A percentile compares a stretch with the other conserved stretches of the same genome.
phyloP scores from a whole-genome alignment of 352 stramenopile species.

The Globisporangium nagaii region DNA sequence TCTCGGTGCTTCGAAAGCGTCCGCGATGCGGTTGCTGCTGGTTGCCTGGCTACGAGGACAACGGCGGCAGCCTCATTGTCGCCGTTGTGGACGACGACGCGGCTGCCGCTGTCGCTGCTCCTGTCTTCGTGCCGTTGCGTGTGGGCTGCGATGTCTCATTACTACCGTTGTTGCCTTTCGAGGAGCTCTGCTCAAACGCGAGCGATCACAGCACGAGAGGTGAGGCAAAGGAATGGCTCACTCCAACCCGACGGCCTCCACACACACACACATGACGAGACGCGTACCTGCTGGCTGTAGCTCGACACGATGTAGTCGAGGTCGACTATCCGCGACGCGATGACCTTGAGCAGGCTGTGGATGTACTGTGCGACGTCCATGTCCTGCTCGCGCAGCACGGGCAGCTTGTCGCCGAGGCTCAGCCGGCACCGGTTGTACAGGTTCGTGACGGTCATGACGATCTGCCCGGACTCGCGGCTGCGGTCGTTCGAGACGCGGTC shows the following conservation, averaged over 20 bases:
- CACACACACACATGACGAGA: background rate
- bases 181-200: slow-evolving; percentile 1
- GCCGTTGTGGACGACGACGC: background rate
- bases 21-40: too few relatives aligned
- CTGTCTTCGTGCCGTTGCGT: background rate
- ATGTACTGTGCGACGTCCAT: slow-evolving; percentile 76
- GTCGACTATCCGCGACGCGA: slow-evolving; percentile 74
- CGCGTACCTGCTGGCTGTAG: slow-evolving; percentile 58
- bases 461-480: slow-evolving; percentile 83
- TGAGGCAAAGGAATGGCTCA: too few relatives aligned
- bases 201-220: too few relatives aligned
- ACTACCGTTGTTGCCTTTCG: slow-evolving; percentile 2
- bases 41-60: slow-evolving; percentile 4
- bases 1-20: too few relatives aligned
- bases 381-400: slow-evolving; percentile 62
- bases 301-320: slow-evolving; percentile 81
- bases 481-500: slow-evolving; percentile 77
- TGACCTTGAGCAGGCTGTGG: slow-evolving; percentile 69
- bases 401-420: slow-evolving; percentile 71
- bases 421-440: slow-evolving; percentile 82
- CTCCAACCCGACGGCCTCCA: too few relatives aligned
- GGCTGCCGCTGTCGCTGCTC: background rate
- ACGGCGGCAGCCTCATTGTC: slow-evolving; percentile 1
- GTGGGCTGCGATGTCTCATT: background rate
- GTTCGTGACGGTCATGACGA: slow-evolving; percentile 89